These are phyloP conservation scores for Heliamphora pulchella DNA, from an alignment of 179 eudicot species.

Conservation along the genomic window DNA sequence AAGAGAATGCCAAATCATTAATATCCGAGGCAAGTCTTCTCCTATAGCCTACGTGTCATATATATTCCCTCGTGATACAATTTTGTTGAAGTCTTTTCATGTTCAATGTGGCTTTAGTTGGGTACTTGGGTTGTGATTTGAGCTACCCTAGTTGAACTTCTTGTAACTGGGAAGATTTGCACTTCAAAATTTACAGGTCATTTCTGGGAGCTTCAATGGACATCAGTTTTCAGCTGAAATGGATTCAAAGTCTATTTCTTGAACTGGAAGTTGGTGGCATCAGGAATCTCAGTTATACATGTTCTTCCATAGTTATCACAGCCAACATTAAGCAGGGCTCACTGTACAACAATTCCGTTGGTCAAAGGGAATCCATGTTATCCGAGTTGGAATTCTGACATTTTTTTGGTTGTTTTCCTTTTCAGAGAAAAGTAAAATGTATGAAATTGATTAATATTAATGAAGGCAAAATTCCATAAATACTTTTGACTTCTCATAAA, in stretches of 20 bases:
- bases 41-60: not conserved
- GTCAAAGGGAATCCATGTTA: not conserved
- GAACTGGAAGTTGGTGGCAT: constrained; percentile 6
- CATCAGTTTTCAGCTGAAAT: not conserved
- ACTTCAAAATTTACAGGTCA: constrained; percentile 21
- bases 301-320: not conserved
- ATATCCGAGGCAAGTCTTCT: constrained; percentile 51
- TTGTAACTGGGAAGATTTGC: not conserved
- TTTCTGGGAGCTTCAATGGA: constrained; percentile 22
- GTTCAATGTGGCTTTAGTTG: not conserved
- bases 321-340: too few species aligned
- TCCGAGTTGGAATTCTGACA: not conserved
- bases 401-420: not conserved
- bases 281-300: not conserved
- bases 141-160: constrained; percentile 2
- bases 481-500: not conserved
- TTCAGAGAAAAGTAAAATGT: not conserved
- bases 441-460: not conserved
- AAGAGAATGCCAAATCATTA: constrained; percentile 75
- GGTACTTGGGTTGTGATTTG: not conserved
- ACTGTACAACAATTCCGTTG: too few species aligned
- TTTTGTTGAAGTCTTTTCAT: not conserved
- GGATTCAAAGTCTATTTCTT: not conserved
- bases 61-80: not conserved
- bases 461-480: not conserved